Base-by-base conservation (phyloP, 148 eudicot genomes). In the Gaultheria prostrata region DNA sequence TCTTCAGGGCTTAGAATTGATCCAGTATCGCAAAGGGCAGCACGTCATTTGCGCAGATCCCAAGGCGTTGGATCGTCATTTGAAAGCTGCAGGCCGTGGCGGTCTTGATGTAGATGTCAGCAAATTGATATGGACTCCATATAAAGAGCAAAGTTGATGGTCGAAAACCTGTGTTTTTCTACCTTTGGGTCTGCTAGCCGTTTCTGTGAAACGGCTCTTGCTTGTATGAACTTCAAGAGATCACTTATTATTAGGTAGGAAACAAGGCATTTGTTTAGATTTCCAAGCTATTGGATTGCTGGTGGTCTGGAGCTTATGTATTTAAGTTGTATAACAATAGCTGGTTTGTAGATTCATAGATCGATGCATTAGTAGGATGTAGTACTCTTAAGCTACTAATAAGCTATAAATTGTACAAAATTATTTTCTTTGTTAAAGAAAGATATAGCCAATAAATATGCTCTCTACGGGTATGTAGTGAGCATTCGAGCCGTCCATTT, bases 21-120 rank as follows among this genome's bases (percentile, higher is more conserved):
- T 96, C 69, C 98, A 94, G 82, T 96, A 96, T 85, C 91, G 98
- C 12, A 96, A 94, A 91, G 99, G 99, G 73, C 99, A 96, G 83
- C 97, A 96, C 33, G 98, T 94, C 11, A 94, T 96, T 84, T 96
- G 98, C 81, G 99, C 98, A 15, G 99, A 94, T 87, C 98, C 98
- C 1, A 93, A 94, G 93, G 95, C 94, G 18, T 85, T 96, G 86
- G 99, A 96, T 79, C 98, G 99, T 53, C 99, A 96, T 86, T 91
- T 96, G 18, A 96, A 94, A 90, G 98, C 99, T 83, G 99, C 99
- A 57, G 99, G 99, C 20, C 93, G 97, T 35, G 98, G 95, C 57
- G 99, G 98, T 85, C 94, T 94, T 59, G 99, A 92, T n/a, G 97
- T 94, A 21, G 95, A 96, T 89, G 98, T 90, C 49, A 83, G 95